Evolutionary conservation across 2,329 filamentous ascomycete species (phyloP).

Genomic region (Colletotrichum filicis): DNA sequence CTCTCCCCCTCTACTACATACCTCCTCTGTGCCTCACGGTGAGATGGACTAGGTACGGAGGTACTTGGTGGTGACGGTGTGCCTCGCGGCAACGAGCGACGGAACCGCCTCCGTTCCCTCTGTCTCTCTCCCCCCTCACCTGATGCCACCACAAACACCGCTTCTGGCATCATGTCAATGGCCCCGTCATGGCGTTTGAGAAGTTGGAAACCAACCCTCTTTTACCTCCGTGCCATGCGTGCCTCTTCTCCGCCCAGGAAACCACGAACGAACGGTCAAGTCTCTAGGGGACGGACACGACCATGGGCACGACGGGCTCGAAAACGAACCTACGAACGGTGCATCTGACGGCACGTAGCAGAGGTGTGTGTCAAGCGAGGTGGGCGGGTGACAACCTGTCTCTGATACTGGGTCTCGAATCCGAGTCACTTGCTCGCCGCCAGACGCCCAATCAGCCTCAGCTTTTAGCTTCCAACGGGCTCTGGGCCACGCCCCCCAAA

Average conservation of each 20-base stretch:
- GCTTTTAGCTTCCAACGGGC: neutral
- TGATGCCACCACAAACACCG: neutral
- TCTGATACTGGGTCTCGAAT: slow-evolving; percentile 22
- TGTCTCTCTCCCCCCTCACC: neutral
- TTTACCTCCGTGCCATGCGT: neutral
- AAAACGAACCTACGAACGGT: slow-evolving; percentile 7
- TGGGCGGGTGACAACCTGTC: slow-evolving; percentile 31
- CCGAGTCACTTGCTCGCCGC: slow-evolving; percentile 19
- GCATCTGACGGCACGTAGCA: slow-evolving; percentile 20
- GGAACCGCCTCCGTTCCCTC: neutral
- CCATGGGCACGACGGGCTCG: neutral
- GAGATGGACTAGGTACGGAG: neutral
- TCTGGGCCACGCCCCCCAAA: neutral
- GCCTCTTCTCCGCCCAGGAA: neutral
- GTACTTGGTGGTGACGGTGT: neutral
- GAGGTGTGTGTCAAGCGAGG: slow-evolving; percentile 27
- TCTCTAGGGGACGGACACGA: neutral
- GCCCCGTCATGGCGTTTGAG: slow-evolving; percentile 5
- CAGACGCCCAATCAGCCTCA: slow-evolving; percentile 14
- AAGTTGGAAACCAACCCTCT: neutral
- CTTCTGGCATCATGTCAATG: slow-evolving; percentile 12
- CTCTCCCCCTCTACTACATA: no score
- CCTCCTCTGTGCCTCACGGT: neutral
- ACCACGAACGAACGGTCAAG: slow-evolving; percentile 1
- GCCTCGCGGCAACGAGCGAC: neutral